Evolutionary conservation across 148 eudicot genomes (phyloP).

Genomic region (Heliamphora exappendiculata): DNA sequence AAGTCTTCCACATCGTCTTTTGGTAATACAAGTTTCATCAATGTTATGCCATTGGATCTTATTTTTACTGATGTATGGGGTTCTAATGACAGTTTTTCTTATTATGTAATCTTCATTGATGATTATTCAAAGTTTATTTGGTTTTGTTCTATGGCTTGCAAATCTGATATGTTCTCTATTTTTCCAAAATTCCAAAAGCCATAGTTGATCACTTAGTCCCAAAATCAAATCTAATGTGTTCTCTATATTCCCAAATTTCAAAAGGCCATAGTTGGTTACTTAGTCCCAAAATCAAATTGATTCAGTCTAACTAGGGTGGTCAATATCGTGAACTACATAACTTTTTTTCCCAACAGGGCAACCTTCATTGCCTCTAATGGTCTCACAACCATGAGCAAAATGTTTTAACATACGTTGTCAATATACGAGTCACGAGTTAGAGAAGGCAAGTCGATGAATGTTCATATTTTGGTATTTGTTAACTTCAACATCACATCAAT

Average conservation of each 20-base stretch:
- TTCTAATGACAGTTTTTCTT: not conserved
- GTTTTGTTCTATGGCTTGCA: not conserved
- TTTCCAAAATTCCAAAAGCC: not conserved
- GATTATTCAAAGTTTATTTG: not conserved
- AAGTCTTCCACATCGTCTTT: not conserved
- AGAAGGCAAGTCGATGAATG: too few relatives aligned
- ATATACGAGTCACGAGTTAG: too few relatives aligned
- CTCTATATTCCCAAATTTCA: too few relatives aligned
- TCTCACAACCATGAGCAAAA: not conserved
- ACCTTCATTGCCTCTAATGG: not conserved
- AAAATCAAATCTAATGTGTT: too few relatives aligned
- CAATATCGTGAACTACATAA: not conserved
- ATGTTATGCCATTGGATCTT: not conserved
- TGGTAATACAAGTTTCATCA: not conserved
- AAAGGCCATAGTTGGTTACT: too few relatives aligned
- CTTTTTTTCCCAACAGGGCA: not conserved
- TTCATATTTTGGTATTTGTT: not conserved
- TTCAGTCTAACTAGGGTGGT: not conserved
- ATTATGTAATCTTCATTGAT: conserved; percentile 1
- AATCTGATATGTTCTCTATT: not conserved
- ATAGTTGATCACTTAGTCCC: not conserved
- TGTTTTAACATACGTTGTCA: too few relatives aligned
- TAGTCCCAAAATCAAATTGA: not conserved
- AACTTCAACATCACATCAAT: not conserved
- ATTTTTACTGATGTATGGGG: conserved; percentile 11